Base-by-base conservation (phyloP, 1,139 yeast species). In the Blastobotrys petasosporus region DNA sequence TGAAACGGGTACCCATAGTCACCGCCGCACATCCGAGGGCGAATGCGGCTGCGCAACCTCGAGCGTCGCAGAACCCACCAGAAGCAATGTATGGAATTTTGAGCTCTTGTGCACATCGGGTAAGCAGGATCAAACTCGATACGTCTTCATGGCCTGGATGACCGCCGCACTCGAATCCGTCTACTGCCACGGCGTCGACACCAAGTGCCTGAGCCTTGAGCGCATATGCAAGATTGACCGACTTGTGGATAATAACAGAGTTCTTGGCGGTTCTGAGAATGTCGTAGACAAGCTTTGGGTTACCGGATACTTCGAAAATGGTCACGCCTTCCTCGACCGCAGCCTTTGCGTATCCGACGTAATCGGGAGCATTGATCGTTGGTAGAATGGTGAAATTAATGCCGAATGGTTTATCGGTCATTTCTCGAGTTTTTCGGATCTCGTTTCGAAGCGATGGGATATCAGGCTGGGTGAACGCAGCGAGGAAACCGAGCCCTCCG, bases 61-160 rank as follows among this genome's bases (percentile, higher is more conserved):
- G 54, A 17, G 64, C 68, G 45, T 64, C 66, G 10, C 62, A 65
- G 50, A 63, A 63, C 1, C 68, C 68, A 15, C 68, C 68, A 12
- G 64, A 58, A 2, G 67, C 68, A 48, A 64, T 58, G 41, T 54
- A 57, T 8, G 68, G 68, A 30, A 64, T 55, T 42, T 51, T 56
- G 41, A 64, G 56, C 33, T 41, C 56, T 44, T 56, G 59, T 7
- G 58, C 54, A 10, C 62, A 59, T 30, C 59, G 51, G 17, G 64
- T 57, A 29, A 64, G 56, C 32, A 64, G 54, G 25, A 64, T 52
- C 45, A 64, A 48, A 11, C 60, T 53, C 29, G 63, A 51, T 29
- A 64, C 49, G 39, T 61, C 68, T 49, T 62, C 63, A 49, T 64
- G 67, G 25, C 68, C 68, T 15, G 68, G 68, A 45, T 64, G 68